Percentiles rank a stretch among this genome's conserved stretches.
These are phyloP conservation scores for Colletotrichum tamarilloi DNA, from an alignment of 2,329 filamentous ascomycete species.

Conservation along the genomic window DNA sequence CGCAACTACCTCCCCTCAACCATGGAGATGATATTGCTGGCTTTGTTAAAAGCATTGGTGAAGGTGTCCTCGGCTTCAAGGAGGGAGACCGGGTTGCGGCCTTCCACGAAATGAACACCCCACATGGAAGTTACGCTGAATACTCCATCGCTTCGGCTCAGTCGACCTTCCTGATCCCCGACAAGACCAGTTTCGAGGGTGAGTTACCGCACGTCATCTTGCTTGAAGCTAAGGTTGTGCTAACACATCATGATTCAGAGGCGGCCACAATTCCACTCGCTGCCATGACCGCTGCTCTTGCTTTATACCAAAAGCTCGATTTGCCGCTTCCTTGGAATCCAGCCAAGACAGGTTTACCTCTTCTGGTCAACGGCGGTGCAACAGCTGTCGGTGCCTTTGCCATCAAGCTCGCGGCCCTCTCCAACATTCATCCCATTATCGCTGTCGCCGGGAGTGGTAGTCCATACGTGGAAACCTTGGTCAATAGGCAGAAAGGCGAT, in stretches of 20 bases:
- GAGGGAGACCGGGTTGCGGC: constrained; percentile 56
- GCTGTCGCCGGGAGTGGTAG: constrained; percentile 59
- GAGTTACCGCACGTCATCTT: not conserved
- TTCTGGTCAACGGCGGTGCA: constrained; percentile 61
- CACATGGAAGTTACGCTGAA: constrained; percentile 57
- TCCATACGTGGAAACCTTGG: constrained; percentile 28
- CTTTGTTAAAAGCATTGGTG: constrained; percentile 34
- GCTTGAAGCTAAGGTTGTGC: too few species aligned
- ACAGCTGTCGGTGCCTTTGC: constrained; percentile 67
- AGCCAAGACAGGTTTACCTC: constrained; percentile 36
- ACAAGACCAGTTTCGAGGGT: constrained; percentile 38
- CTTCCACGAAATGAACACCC: constrained; percentile 61
- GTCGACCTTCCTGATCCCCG: constrained; percentile 52
- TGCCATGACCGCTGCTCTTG: constrained; percentile 54
- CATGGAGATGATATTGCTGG: constrained; percentile 39
- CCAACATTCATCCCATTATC: constrained; percentile 69
- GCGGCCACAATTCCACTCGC: constrained; percentile 53
- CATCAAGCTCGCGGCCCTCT: constrained; percentile 62
- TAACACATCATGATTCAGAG: constrained; percentile 25
- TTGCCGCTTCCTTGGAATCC: constrained; percentile 62
- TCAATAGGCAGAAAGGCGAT: constrained; percentile 37
- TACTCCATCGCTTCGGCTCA: constrained; percentile 52
- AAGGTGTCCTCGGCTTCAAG: constrained; percentile 34
- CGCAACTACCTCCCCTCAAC: constrained; percentile 16
- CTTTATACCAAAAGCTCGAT: constrained; percentile 56